phyloP scores from a whole-genome alignment of 495 filamentous ascomycete species.

The Aspergillus sclerotiicarbonarius region DNA sequence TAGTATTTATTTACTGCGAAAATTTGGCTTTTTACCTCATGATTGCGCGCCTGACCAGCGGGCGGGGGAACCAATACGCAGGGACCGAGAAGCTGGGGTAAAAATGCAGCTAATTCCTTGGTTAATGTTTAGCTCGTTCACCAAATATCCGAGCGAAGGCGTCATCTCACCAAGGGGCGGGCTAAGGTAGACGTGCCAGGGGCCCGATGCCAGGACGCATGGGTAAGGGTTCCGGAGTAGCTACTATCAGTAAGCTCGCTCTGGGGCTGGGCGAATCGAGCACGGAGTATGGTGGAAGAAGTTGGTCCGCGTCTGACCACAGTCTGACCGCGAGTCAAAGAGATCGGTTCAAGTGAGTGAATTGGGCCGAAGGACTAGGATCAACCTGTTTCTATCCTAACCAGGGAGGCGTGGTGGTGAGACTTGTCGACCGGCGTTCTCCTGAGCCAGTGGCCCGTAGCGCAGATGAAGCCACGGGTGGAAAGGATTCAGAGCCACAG shows the following conservation, averaged over 20 bases:
- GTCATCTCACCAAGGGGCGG: slow-evolving; percentile 13
- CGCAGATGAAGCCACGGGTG: slow-evolving; percentile 8
- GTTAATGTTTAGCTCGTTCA: slow-evolving; percentile 11
- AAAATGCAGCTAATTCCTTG: slow-evolving; percentile 5
- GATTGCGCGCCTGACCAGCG: slow-evolving; percentile 19
- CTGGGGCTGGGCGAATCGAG: not conserved
- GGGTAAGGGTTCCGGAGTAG: not conserved
- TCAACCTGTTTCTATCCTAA: not conserved
- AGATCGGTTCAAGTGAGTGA: not conserved
- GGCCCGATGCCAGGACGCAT: slow-evolving; percentile 5
- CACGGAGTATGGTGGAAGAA: not conserved
- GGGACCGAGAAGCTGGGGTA: slow-evolving; percentile 13
- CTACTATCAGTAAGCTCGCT: no score
- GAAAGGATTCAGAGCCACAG: slow-evolving; percentile 2
- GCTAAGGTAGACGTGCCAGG: slow-evolving; percentile 4
- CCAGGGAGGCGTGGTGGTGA: not conserved
- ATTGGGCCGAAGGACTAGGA: slow-evolving; percentile 2
- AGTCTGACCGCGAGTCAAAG: not conserved
- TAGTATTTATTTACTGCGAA: slow-evolving; percentile 14
- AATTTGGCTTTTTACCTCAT: slow-evolving; percentile 19
- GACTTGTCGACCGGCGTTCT: not conserved
- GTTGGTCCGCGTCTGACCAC: slow-evolving; percentile 9
- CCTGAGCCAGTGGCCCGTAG: not conserved
- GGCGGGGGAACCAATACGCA: slow-evolving; percentile 12
- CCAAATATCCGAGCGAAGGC: slow-evolving; percentile 21